Conservation (phyloP, 768 basidiomycete species). For the Scleroderma citrinum region DNA sequence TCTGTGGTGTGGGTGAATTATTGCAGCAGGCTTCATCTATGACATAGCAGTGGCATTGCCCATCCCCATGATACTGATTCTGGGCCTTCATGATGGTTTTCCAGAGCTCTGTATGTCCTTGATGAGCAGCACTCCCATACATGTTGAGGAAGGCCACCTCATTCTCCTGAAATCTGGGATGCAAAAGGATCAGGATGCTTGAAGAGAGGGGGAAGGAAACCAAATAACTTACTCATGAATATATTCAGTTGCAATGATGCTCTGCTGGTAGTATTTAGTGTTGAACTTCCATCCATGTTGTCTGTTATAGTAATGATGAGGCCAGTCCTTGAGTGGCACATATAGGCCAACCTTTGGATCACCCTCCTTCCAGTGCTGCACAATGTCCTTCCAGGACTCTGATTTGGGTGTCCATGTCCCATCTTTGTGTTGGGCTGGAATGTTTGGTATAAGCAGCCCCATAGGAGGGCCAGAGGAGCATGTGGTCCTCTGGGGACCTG, state of each 20-base stretch:
- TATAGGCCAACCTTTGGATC: not conserved
- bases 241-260: not conserved
- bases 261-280: not conserved
- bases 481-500: not conserved
- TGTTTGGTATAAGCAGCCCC: not conserved
- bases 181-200: not conserved
- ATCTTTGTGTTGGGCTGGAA: constrained; percentile 4
- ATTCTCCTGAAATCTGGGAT: not conserved
- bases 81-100: not conserved
- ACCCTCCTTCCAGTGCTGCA: constrained; percentile 4
- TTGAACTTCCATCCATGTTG: not conserved
- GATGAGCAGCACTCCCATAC: not conserved
- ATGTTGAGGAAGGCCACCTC: not conserved
- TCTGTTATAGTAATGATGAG: not conserved
- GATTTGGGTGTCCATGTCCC: constrained; percentile 10
- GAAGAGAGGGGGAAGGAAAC: too few species aligned
- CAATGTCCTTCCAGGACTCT: constrained; percentile 7
- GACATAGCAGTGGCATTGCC: too few species aligned
- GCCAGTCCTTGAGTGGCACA: constrained; percentile 6
- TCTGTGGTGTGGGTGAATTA: too few species aligned
- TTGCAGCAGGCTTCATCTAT: too few species aligned
- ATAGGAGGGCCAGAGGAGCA: too few species aligned
- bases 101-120: not conserved
- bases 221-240: not conserved
- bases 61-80: too few species aligned